Evolutionary conservation across 495 filamentous ascomycete species (phyloP).

Genomic region (Tuber borchii): DNA sequence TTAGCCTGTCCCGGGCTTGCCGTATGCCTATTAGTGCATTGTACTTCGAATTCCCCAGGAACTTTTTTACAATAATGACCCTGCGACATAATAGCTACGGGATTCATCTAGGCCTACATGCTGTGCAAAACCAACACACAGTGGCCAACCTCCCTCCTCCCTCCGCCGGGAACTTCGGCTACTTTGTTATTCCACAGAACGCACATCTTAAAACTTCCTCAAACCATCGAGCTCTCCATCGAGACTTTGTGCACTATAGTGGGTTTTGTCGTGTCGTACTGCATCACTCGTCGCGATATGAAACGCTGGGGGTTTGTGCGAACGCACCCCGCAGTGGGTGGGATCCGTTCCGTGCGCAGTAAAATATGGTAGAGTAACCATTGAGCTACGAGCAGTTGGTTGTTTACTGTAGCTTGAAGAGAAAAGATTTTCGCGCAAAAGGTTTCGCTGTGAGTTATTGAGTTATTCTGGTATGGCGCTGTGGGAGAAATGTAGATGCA

Average conservation of each 20-base stretch:
- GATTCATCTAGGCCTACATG: neutral
- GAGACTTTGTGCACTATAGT: neutral
- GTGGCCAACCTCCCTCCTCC: neutral
- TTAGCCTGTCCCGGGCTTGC: neutral
- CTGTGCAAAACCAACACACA: neutral
- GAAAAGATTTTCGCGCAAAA: neutral
- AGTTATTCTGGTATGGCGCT: neutral
- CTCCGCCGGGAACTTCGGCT: neutral
- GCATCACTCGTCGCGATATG: neutral
- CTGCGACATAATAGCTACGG: too few species aligned
- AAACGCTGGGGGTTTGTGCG: neutral
- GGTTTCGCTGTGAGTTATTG: neutral
- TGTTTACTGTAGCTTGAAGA: neutral
- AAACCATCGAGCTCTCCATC: neutral
- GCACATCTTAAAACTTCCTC: neutral
- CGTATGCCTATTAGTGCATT: neutral
- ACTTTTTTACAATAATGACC: neutral
- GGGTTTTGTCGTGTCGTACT: neutral
- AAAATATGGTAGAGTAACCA: neutral
- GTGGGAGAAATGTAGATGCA: neutral
- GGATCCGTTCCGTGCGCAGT: neutral
- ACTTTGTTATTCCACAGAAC: neutral
- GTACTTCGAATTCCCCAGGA: neutral
- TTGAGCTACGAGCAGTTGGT: too few species aligned
- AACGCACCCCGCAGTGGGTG: neutral